phyloP scores from a whole-genome alignment of 371 early-diverging fungal species.

The Mucor saturninus region DNA sequence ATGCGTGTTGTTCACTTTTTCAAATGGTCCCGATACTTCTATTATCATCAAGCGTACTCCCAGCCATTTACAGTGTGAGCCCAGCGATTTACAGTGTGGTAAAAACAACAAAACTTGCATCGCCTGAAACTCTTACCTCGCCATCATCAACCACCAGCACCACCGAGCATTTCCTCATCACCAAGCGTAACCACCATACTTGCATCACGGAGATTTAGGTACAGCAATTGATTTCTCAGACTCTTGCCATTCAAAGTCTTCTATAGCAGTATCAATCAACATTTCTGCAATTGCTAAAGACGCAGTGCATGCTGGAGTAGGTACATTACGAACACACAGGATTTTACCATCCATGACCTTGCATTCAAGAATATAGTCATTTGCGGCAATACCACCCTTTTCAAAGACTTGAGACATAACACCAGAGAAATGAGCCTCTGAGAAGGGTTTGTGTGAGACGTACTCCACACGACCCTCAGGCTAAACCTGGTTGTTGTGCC shows the following conservation, averaged over 20 bases:
- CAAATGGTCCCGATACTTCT: constrained; percentile 22
- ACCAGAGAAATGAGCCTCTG: constrained; percentile 48
- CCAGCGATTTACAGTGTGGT: no score
- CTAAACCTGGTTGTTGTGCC: no score
- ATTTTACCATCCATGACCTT: constrained; percentile 48
- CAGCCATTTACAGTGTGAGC: no score
- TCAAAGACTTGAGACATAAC: constrained; percentile 57
- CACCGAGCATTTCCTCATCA: no score
- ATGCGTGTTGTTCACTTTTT: no score
- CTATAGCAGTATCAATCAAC: constrained; percentile 43
- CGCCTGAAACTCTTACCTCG: no score
- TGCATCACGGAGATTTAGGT: constrained; percentile 2
- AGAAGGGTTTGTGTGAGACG: no score
- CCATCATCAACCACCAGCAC: no score
- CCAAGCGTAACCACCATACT: no score
- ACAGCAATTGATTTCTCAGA: constrained; percentile 6
- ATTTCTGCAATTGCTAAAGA: constrained; percentile 53
- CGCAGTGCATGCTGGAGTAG: constrained; percentile 53
- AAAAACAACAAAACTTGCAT: no score
- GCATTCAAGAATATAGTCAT: constrained; percentile 51
- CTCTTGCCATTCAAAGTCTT: constrained; percentile 46
- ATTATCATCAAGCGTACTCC: no score
- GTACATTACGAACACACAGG: constrained; percentile 53
- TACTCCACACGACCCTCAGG: no score
- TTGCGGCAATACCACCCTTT: constrained; percentile 49